Percentiles rank a stretch among this genome's conserved stretches.
phyloP scores from a whole-genome alignment of 2,329 filamentous ascomycete genomes.

The Piedraia hortae region DNA sequence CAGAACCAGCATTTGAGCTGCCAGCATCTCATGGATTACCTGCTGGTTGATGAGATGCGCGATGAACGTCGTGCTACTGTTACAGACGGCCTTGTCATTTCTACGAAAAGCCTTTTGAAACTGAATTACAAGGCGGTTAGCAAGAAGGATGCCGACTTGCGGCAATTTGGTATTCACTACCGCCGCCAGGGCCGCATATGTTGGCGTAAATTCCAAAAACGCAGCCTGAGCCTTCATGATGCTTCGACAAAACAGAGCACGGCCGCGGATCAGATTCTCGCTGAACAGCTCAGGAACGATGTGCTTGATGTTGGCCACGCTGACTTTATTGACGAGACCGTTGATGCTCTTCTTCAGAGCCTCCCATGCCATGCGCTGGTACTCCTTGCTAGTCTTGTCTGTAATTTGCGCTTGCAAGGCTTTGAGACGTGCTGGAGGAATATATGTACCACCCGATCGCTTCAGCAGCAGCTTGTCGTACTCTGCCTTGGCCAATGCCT shows the following conservation, averaged over 20 bases:
- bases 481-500: constrained; percentile 68
- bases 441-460: constrained; percentile 87
- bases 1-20: constrained; percentile 75
- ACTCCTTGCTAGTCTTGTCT: constrained; percentile 86
- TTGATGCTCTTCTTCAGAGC: constrained; percentile 97
- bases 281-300: constrained; percentile 89
- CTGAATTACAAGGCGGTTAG: constrained; percentile 63
- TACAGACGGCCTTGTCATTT: constrained; percentile 89
- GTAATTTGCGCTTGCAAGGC: constrained; percentile 91
- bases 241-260: constrained; percentile 77
- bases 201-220: constrained; percentile 82
- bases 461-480: constrained; percentile 79
- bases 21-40: constrained; percentile 78
- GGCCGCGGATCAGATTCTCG: constrained; percentile 75
- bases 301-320: constrained; percentile 89
- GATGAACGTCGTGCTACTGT: constrained; percentile 79
- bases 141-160: constrained; percentile 70
- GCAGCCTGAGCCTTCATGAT: constrained; percentile 98
- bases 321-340: constrained; percentile 96
- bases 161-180: constrained; percentile 96
- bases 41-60: constrained; percentile 91
- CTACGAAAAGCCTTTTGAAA: constrained; percentile 89
- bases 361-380: constrained; percentile 98
- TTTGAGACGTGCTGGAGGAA: constrained; percentile 69
- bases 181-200: constrained; percentile 83